Conservation (phyloP, 768 basidiomycete species). For the Naganishia kalamii region DNA sequence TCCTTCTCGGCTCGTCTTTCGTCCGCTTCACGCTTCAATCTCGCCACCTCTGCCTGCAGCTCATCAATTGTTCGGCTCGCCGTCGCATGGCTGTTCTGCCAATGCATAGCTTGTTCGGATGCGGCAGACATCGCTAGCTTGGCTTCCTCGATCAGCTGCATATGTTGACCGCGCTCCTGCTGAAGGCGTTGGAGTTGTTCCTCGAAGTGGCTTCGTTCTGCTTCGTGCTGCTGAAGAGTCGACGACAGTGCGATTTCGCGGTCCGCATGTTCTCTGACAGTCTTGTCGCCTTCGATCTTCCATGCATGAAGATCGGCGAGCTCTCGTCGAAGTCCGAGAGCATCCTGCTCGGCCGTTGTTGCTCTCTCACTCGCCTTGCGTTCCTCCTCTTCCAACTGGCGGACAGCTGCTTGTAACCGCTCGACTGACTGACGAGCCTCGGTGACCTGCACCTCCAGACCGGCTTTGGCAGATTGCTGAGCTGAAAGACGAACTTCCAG, state of each 20-base stretch:
- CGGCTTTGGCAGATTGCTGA: slow-evolving; percentile 28
- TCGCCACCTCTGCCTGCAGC: slow-evolving; percentile 69
- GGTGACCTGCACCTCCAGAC: not conserved
- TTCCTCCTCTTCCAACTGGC: slow-evolving; percentile 69
- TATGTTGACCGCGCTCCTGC: slow-evolving; percentile 69
- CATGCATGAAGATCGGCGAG: slow-evolving; percentile 63
- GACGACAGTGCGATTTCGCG: slow-evolving; percentile 68
- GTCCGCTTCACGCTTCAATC: slow-evolving; percentile 76
- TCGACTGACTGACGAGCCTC: not conserved
- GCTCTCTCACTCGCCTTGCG: slow-evolving; percentile 56
- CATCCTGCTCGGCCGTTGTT: slow-evolving; percentile 63
- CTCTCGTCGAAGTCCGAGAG: slow-evolving; percentile 60
- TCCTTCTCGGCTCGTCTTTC: slow-evolving; percentile 67
- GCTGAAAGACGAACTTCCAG: slow-evolving; percentile 60
- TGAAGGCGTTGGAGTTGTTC: slow-evolving; percentile 66
- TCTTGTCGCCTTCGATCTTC: slow-evolving; percentile 56
- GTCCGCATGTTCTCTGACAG: slow-evolving; percentile 68
- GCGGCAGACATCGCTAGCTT: slow-evolving; percentile 69
- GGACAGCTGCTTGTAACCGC: slow-evolving; percentile 29
- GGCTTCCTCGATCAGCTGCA: slow-evolving; percentile 80
- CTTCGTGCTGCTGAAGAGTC: slow-evolving; percentile 67
- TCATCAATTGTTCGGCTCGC: slow-evolving; percentile 63
- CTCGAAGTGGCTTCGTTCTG: slow-evolving; percentile 62
- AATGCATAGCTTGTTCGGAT: slow-evolving; percentile 68
- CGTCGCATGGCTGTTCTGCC: slow-evolving; percentile 65